Evolutionary conservation across 805 yeast genomes (phyloP).

Genomic region (Saturnispora quitensis): DNA sequence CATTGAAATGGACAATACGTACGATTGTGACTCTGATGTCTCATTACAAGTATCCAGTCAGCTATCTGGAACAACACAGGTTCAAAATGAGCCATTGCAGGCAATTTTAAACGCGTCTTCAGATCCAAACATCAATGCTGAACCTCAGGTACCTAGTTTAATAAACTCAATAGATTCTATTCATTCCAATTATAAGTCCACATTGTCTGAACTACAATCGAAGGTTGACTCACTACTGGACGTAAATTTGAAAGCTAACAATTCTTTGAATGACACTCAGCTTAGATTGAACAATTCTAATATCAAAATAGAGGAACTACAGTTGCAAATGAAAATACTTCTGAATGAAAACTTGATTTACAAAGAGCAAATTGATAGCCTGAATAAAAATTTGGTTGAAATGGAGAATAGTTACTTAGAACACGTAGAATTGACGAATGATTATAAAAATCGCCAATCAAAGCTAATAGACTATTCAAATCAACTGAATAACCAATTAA

Average conservation of each 20-base stretch:
- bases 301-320: neutral
- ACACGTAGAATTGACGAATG: neutral
- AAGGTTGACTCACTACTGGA: neutral
- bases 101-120: neutral
- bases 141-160: neutral
- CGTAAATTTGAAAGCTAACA: neutral
- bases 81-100: neutral
- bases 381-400: neutral
- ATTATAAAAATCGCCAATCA: constrained; percentile 3
- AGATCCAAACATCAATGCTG: neutral
- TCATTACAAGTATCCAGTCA: neutral
- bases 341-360: neutral
- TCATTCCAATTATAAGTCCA: neutral
- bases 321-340: neutral
- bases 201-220: neutral
- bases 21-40: neutral
- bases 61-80: neutral
- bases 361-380: constrained; percentile 1
- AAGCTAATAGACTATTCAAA: constrained; percentile 4
- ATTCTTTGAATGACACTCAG: neutral
- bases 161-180: neutral
- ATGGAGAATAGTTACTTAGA: neutral
- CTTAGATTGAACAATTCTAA: neutral
- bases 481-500: constrained; percentile 3
- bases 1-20: neutral